Percentiles rank a stretch among this genome's conserved stretches.
Conservation (phyloP, 495 filamentous ascomycete genomes). For the Penicillium roqueforti region DNA sequence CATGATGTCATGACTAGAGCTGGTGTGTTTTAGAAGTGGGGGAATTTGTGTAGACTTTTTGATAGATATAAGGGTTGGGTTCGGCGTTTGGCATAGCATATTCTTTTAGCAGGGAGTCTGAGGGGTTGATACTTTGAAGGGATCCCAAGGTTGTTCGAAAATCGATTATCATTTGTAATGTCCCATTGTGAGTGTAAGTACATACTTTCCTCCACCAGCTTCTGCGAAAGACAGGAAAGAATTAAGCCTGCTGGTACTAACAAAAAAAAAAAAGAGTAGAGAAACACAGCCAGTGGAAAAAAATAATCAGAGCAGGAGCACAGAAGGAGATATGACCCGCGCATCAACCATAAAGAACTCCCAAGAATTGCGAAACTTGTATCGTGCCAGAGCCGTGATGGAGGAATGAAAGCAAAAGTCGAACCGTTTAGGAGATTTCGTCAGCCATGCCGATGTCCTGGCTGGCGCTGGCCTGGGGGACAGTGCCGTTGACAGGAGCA, state of each 20-base stretch:
- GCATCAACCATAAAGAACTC: conserved; percentile 27
- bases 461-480: conserved; percentile 33
- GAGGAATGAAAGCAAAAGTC: conserved; percentile 2
- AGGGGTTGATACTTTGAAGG: neutral
- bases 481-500: conserved; percentile 42
- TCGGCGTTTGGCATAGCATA: conserved; percentile 11
- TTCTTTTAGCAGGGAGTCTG: conserved; percentile 16
- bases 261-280: conserved; percentile 10
- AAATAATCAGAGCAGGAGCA: conserved; percentile 11
- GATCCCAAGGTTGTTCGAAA: neutral
- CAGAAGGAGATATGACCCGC: conserved; percentile 28
- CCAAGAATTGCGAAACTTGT: conserved; percentile 6
- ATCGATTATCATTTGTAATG: conserved; percentile 9
- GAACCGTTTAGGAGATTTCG: conserved; percentile 45
- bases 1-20: conserved; percentile 80
- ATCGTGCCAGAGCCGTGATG: conserved; percentile 1
- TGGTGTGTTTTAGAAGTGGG: conserved; percentile 60
- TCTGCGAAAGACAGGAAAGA: conserved; percentile 12
- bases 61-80: conserved; percentile 4
- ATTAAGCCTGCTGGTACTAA: conserved; percentile 17
- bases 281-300: conserved; percentile 12
- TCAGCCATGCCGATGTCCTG: conserved; percentile 49
- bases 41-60: neutral
- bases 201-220: conserved; percentile 19
- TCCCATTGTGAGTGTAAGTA: conserved; percentile 22